phyloP scores from a whole-genome alignment of 2,329 filamentous ascomycete species.

The Hypoxylon sp. region DNA sequence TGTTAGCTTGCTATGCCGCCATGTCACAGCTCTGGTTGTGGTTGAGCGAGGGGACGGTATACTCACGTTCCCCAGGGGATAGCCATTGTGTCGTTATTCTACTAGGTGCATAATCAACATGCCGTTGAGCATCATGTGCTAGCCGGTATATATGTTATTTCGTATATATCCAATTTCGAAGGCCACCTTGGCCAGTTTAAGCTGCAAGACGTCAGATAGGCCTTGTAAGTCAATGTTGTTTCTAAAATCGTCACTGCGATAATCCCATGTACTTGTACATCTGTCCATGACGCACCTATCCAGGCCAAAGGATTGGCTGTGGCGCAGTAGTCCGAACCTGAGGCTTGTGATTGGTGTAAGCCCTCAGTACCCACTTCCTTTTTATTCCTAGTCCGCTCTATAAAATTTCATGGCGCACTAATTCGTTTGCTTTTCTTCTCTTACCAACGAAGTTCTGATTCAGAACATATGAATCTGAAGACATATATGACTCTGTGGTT shows the following conservation, averaged over 20 bases:
- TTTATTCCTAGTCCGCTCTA: not conserved
- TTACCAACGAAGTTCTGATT: constrained; percentile 1
- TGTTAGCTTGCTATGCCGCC: constrained; percentile 30
- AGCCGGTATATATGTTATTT: not conserved
- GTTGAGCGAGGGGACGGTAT: constrained; percentile 11
- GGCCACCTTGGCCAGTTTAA: constrained; percentile 30
- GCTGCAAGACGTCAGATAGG: not conserved
- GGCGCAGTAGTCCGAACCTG: not conserved
- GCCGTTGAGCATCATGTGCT: not conserved
- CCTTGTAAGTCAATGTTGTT: constrained; percentile 5
- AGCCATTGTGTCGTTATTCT: constrained; percentile 51
- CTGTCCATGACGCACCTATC: constrained; percentile 15
- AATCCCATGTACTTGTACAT: constrained; percentile 19
- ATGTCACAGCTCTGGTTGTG: not conserved
- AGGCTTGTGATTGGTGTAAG: not conserved
- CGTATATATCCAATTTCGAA: constrained; percentile 1
- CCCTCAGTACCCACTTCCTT: not conserved
- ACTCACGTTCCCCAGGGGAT: constrained; percentile 65
- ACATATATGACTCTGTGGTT: not conserved
- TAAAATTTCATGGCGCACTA: not conserved
- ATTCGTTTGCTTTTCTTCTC: not conserved
- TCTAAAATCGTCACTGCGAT: constrained; percentile 13
- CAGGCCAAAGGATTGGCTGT: not conserved
- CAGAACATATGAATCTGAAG: not conserved
- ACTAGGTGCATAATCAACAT: constrained; percentile 24